Evolutionary conservation across 345 rosid genomes (phyloP), one percentile per base, ranked within the genome.

Genomic region (Hypericum perforatum): DNA sequence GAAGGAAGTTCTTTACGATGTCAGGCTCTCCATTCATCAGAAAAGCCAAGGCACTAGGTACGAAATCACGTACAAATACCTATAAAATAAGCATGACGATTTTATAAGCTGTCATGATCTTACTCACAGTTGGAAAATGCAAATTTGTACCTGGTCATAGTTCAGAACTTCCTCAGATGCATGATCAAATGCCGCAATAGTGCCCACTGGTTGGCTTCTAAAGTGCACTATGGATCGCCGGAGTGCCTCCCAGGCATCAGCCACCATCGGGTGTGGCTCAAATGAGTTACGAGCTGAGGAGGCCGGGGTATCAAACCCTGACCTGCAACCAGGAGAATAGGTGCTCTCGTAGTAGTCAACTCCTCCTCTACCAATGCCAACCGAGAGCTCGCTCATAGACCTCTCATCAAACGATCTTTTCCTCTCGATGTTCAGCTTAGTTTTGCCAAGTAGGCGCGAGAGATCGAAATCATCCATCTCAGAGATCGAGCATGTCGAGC

Each of bases 231-330:
- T 11, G 9, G 50, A 46, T 46, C 10, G 15, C 9, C 50, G 16
- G 22, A 46, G 50, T 13, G 50, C 12, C 22, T 46, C 50, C 50
- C 50, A 46, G 8, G 50, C 50, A 13, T 46, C 50, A 6, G 50
- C 50, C 50, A 46, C 50, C 50, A 46, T 46, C 15, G 50, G 50
- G 22, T 46, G 50, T 22, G 50, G 50, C 22, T 46, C 50, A 13
- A 46, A 46, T 10, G 29, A 13, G 50, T 46, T 46, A 16, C 50
- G 15, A 14, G 50, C 14, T 14, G 50, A 46, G 6, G 50, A 46
- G 14, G 50, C 49, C 6, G 50, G 50, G 6, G 15, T 46, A 32
- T 46, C 50, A 10, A 46, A 46, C 50, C 12, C 50, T 9, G 50
- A 46, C 50, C 50, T 12, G 10, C 50, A 16, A 10, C 50, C 50